Conservation (phyloP, 805 yeast species). For the Metschnikowia matae region DNA sequence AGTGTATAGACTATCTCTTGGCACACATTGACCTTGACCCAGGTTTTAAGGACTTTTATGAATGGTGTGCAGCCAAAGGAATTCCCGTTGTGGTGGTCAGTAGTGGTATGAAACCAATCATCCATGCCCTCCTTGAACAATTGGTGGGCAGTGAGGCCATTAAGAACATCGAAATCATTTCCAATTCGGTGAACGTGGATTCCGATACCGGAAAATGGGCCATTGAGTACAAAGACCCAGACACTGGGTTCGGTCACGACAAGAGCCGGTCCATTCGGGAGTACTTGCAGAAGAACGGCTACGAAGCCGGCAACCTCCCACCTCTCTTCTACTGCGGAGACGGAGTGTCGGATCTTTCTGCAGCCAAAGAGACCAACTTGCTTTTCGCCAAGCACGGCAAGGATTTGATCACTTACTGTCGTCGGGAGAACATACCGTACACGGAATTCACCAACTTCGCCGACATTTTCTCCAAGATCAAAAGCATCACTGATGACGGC, state of each 20-base stretch:
- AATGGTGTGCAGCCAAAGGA: constrained; percentile 66
- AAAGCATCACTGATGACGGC: constrained; percentile 43
- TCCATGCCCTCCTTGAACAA: constrained; percentile 66
- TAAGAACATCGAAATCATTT: constrained; percentile 68
- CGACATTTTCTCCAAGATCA: constrained; percentile 65
- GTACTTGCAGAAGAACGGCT: constrained; percentile 31
- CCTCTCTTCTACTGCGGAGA: constrained; percentile 91
- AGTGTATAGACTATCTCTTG: constrained; percentile 70
- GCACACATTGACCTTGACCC: constrained; percentile 75
- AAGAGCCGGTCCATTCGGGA: constrained; percentile 76
- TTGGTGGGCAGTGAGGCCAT: constrained; percentile 77
- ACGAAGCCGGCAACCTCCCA: constrained; percentile 41
- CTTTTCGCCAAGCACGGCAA: constrained; percentile 91
- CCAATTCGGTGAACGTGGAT: constrained; percentile 65
- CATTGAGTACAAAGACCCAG: constrained; percentile 75
- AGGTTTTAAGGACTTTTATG: constrained; percentile 78
- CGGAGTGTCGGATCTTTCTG: constrained; percentile 92
- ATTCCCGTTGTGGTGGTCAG: constrained; percentile 87
- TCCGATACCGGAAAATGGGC: constrained; percentile 66
- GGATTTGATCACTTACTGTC: constrained; percentile 83
- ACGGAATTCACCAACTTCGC: constrained; percentile 73
- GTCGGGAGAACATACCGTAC: constrained; percentile 75
- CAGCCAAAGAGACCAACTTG: constrained; percentile 92
- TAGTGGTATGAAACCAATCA: constrained; percentile 92
- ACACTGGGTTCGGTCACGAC: constrained; percentile 90